These are phyloP conservation scores for Magnolia officinalis DNA, from an alignment of 164 flowering plant genomes.

Conservation along the genomic window DNA sequence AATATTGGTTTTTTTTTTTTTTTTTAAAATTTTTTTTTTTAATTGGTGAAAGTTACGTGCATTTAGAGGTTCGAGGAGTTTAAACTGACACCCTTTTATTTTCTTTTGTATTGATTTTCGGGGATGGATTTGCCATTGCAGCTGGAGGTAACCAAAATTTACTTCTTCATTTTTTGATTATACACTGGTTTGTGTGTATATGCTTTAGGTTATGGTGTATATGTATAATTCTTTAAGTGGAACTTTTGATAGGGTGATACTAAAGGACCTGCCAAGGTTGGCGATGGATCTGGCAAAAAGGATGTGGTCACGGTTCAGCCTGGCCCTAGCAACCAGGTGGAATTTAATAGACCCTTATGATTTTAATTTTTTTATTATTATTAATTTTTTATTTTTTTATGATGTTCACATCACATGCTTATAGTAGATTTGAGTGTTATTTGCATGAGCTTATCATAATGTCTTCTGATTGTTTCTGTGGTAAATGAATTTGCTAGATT, in stretches of 20 bases:
- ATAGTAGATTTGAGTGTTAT: not conserved
- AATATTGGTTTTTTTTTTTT: not conserved
- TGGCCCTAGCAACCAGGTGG: conserved; percentile 21
- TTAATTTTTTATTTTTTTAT: not conserved
- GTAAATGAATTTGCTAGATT: conserved; percentile 11
- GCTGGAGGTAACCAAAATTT: conserved; percentile 29
- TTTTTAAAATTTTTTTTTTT: not conserved
- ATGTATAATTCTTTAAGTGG: not conserved
- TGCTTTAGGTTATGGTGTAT: not conserved
- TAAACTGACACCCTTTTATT: conserved; percentile 3
- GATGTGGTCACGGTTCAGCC: conserved; percentile 20
- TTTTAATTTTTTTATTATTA: too few relatives aligned
- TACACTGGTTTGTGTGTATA: not conserved
- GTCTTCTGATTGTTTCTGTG: not conserved
- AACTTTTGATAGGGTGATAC: conserved; percentile 28
- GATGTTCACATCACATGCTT: not conserved
- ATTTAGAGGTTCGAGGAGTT: not conserved
- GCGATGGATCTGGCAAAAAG: conserved; percentile 27
- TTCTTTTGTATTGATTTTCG: conserved; percentile 1
- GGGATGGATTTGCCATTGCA: conserved; percentile 10
- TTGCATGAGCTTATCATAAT: not conserved
- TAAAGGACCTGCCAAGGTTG: conserved; percentile 31
- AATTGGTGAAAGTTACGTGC: not conserved
- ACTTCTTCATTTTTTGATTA: not conserved
- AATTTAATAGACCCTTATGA: not conserved